Conservation (phyloP, 306 rosid genomes). For the Gastrolobium villosum region DNA sequence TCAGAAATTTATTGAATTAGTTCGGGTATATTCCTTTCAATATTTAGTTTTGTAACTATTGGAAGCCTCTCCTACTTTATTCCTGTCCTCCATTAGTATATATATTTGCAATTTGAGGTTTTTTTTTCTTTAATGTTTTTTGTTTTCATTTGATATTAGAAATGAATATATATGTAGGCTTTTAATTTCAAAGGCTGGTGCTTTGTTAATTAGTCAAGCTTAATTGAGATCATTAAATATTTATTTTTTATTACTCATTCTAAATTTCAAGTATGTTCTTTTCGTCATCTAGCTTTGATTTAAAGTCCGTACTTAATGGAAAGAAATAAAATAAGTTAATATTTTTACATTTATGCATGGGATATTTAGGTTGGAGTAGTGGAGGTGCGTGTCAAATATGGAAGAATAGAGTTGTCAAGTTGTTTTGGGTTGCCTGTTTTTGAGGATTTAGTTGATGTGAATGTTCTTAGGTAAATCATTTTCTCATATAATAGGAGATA, state of each 20-base stretch:
- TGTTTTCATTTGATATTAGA: neutral
- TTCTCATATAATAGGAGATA: no score
- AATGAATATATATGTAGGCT: constrained; percentile 7
- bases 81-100: neutral
- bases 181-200: neutral
- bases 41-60: neutral
- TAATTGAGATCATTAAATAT: neutral
- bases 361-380: constrained; percentile 70
- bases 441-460: no score
- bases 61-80: neutral
- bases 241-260: no score
- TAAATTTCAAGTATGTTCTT: no score
- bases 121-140: neutral
- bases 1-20: constrained; percentile 86
- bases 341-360: constrained; percentile 15
- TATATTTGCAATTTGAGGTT: neutral
- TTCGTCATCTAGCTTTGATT: neutral
- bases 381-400: constrained; percentile 55
- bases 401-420: no score
- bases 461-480: no score
- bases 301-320: neutral
- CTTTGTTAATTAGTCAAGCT: no score
- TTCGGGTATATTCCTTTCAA: constrained; percentile 63
- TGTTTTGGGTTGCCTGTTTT: no score
- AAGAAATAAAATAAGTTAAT: neutral